Percentiles rank a stretch among this genome's conserved stretches.
These are phyloP conservation scores for Hermanozyma aechmeae DNA, from an alignment of 805 yeast species.

Conservation along the genomic window DNA sequence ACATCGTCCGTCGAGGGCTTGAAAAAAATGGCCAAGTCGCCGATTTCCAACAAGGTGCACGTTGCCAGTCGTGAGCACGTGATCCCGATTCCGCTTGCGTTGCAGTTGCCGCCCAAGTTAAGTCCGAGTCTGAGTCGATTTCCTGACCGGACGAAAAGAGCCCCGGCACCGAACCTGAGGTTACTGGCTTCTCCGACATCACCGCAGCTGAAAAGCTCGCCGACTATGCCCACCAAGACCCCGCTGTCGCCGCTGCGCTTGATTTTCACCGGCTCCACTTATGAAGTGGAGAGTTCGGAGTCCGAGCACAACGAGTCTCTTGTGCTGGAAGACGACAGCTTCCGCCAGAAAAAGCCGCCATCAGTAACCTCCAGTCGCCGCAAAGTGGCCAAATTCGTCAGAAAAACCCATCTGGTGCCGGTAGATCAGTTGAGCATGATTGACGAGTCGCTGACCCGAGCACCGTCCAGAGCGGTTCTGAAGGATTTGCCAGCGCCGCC, in stretches of 20 bases:
- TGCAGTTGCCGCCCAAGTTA: slow-evolving; percentile 32
- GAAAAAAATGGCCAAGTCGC: slow-evolving; percentile 21
- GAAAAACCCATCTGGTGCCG: slow-evolving; percentile 12
- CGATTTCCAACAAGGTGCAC: slow-evolving; percentile 27
- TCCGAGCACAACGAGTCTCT: too few species aligned
- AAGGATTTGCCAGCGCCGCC: not conserved
- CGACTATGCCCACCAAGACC: not conserved
- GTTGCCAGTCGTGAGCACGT: slow-evolving; percentile 19
- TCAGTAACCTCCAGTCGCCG: slow-evolving; percentile 16
- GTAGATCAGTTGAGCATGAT: slow-evolving; percentile 33
- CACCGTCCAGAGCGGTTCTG: not conserved
- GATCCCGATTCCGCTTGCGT: slow-evolving; percentile 35
- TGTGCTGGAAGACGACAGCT: too few species aligned
- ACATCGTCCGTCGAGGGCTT: slow-evolving; percentile 10
- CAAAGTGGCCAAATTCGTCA: slow-evolving; percentile 16
- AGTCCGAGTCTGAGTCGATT: slow-evolving; percentile 7
- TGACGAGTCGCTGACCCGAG: slow-evolving; percentile 18
- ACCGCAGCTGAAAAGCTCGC: not conserved
- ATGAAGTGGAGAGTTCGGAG: slow-evolving; percentile 22
- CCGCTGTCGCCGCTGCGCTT: slow-evolving; percentile 8
- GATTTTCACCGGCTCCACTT: slow-evolving; percentile 26
- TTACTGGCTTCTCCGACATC: slow-evolving; percentile 2
- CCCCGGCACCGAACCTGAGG: not conserved
- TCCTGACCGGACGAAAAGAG: too few species aligned
- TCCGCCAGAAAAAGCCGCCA: slow-evolving; percentile 18